Conservation (phyloP, 495 filamentous ascomycete genomes). For the Trichoderma erinaceum region DNA sequence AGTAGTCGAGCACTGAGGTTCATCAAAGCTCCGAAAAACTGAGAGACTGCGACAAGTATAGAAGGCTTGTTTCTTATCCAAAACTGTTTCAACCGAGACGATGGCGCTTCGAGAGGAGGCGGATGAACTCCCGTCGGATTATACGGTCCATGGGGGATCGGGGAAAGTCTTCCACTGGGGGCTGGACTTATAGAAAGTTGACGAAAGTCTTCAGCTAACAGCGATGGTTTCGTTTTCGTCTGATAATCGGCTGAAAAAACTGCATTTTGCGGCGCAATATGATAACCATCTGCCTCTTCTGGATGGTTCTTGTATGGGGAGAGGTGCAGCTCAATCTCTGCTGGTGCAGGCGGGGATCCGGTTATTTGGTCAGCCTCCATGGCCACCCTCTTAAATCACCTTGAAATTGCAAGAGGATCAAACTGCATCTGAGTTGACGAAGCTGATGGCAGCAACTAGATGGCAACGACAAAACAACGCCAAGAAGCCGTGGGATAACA, state of each 20-base stretch:
- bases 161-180: not conserved
- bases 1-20: slow-evolving; percentile 75
- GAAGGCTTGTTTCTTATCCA: slow-evolving; percentile 63
- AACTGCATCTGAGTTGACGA: not conserved
- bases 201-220: not conserved
- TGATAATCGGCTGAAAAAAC: not conserved
- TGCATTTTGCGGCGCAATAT: not conserved
- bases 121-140: not conserved
- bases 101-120: slow-evolving; percentile 2
- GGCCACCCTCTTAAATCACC: not conserved
- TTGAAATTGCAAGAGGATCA: not conserved
- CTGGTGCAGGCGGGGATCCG: not conserved
- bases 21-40: slow-evolving; percentile 86
- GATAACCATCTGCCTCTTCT: not conserved
- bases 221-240: not conserved
- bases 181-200: slow-evolving; percentile 7
- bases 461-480: not conserved
- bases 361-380: not conserved
- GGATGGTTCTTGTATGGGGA: not conserved
- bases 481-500: not conserved
- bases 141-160: slow-evolving; percentile 13
- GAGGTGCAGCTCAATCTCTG: slow-evolving; percentile 6
- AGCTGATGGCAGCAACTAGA: not conserved
- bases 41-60: slow-evolving; percentile 64
- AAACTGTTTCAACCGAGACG: slow-evolving; percentile 18